A percentile compares a stretch with the other conserved stretches of the same genome.
Evolutionary conservation across 129 eudicot genomes (phyloP).

Genomic region (Sambucus nigra): DNA sequence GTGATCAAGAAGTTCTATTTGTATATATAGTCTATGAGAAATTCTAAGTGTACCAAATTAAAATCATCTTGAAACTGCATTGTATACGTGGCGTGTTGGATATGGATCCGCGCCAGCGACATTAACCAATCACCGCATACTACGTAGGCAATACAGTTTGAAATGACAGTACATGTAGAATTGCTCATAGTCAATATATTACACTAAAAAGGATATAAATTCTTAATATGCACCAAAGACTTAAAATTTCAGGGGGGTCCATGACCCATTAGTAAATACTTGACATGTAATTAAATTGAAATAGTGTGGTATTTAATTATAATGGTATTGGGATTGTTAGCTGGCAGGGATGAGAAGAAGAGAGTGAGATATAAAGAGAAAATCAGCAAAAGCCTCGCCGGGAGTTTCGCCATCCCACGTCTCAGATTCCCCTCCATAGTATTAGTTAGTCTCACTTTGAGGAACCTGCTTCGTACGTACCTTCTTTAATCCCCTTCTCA

Average conservation of each 20-base stretch:
- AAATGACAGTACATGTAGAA: too few species aligned
- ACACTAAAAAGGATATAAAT: conserved; percentile 6
- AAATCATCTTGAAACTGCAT: neutral
- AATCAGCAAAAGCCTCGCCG: conserved; percentile 73
- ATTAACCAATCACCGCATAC: too few species aligned
- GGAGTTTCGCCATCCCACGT: conserved; percentile 72
- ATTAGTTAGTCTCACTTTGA: neutral
- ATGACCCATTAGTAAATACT: conserved; percentile 2
- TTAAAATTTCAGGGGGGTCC: too few species aligned
- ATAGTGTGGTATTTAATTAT: neutral
- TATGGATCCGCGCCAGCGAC: too few species aligned
- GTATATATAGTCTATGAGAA: neutral
- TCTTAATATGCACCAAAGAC: conserved; percentile 10
- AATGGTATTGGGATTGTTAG: conserved; percentile 41
- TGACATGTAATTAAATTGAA: conserved; percentile 10
- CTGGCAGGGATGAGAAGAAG: conserved; percentile 37
- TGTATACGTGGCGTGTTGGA: conserved; percentile 9
- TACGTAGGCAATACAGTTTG: too few species aligned
- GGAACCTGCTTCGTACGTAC: conserved; percentile 13
- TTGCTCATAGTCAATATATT: too few species aligned
- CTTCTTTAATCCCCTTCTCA: conserved; percentile 17
- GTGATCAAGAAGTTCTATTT: conserved; percentile 13
- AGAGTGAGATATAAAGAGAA: conserved; percentile 17
- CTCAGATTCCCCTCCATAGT: conserved; percentile 25
- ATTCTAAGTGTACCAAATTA: neutral